Evolutionary conservation across 768 basidiomycete genomes (phyloP).

Genomic region (Psilocybe cubensis): DNA sequence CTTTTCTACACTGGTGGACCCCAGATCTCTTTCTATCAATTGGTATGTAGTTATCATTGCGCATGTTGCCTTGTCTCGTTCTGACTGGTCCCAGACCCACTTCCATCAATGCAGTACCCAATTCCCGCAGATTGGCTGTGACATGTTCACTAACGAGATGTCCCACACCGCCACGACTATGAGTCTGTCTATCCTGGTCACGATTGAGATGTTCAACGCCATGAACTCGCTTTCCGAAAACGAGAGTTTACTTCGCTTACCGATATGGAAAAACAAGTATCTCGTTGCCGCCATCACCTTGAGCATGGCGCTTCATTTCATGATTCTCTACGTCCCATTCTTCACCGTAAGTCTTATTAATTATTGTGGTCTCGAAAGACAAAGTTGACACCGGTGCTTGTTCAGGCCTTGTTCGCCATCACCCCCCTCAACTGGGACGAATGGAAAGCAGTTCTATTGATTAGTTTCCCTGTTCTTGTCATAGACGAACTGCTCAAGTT

Average conservation of each 20-base stretch:
- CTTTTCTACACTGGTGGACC: constrained; percentile 88
- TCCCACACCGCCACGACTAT: constrained; percentile 91
- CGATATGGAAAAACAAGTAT: constrained; percentile 94
- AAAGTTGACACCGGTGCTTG: too few relatives aligned
- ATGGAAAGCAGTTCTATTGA: constrained; percentile 90
- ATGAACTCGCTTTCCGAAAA: constrained; percentile 99
- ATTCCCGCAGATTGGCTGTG: constrained; percentile 93
- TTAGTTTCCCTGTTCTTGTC: constrained; percentile 86
- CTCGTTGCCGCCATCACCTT: constrained; percentile 87
- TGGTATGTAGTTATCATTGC: constrained; percentile 59
- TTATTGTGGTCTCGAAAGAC: too few relatives aligned
- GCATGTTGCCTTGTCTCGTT: background rate
- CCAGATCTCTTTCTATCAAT: constrained; percentile 90
- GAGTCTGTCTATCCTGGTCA: constrained; percentile 95
- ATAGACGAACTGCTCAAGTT: constrained; percentile 93
- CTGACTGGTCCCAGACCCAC: constrained; percentile 64
- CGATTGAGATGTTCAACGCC: constrained; percentile 96
- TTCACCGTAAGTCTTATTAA: constrained; percentile 83
- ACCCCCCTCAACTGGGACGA: constrained; percentile 92
- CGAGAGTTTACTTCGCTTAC: constrained; percentile 86
- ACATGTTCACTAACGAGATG: constrained; percentile 92
- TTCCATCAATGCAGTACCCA: constrained; percentile 88
- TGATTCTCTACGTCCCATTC: constrained; percentile 97
- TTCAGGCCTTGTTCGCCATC: constrained; percentile 84
- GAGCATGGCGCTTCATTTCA: constrained; percentile 92